A percentile compares a stretch with the other conserved stretches of the same genome.
Evolutionary conservation across 371 early-diverging fungal species (phyloP).

Genomic region (Apophysomyces sp.): DNA sequence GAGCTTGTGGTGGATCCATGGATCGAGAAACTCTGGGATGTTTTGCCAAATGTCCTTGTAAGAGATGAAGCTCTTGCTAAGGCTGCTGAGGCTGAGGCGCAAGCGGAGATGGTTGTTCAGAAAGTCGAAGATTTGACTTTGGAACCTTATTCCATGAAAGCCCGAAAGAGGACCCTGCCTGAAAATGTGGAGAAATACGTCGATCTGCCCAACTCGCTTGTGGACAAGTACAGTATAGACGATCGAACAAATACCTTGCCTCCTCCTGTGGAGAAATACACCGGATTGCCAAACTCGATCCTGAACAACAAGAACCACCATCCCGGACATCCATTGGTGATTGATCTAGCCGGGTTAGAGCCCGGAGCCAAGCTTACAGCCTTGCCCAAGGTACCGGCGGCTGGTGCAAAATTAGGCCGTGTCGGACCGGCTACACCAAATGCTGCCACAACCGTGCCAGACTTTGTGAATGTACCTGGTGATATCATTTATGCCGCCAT

Average conservation of each 20-base stretch:
- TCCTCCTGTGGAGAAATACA: constrained; percentile 12
- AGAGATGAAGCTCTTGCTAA: constrained; percentile 7
- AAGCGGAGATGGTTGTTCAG: constrained; percentile 9
- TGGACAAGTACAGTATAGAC: constrained; percentile 13
- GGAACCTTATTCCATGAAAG: constrained; percentile 26
- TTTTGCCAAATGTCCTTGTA: constrained; percentile 51
- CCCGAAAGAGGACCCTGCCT: constrained; percentile 19
- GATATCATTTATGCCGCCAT: constrained; percentile 47
- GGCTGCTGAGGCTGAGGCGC: neutral
- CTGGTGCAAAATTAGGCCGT: constrained; percentile 36
- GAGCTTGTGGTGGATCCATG: constrained; percentile 91
- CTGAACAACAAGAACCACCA: constrained; percentile 17
- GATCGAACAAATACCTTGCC: constrained; percentile 11
- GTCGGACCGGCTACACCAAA: constrained; percentile 13
- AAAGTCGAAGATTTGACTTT: constrained; percentile 4
- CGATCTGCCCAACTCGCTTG: constrained; percentile 22
- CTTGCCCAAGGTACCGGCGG: constrained; percentile 60
- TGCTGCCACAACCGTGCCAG: constrained; percentile 18
- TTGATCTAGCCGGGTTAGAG: constrained; percentile 56
- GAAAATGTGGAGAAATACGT: constrained; percentile 24
- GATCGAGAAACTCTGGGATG: constrained; percentile 85
- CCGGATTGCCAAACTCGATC: constrained; percentile 12
- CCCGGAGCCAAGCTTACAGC: constrained; percentile 60
- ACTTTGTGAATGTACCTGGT: constrained; percentile 49
- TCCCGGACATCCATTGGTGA: constrained; percentile 32